phyloP scores from a whole-genome alignment of 352 stramenopile species.

The Pythium sukuiense region DNA sequence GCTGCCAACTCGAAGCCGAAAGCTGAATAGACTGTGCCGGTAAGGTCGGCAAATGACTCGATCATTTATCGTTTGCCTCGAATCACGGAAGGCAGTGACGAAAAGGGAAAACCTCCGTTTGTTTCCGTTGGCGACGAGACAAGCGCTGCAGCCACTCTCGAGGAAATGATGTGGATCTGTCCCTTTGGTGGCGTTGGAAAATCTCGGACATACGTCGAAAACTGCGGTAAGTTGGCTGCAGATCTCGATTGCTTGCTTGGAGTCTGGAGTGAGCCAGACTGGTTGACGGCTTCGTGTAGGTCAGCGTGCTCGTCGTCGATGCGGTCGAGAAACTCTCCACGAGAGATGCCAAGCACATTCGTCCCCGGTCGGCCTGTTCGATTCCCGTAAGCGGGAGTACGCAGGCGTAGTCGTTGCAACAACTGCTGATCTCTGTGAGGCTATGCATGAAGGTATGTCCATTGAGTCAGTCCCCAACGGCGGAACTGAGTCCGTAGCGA shows the following conservation, averaged over 20 bases:
- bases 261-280: constrained; percentile 1
- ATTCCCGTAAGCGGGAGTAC: constrained; percentile 38
- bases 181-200: constrained; percentile 43
- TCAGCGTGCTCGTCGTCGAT: constrained; percentile 9
- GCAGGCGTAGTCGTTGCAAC: constrained; percentile 34
- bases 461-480: too few relatives aligned
- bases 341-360: constrained; percentile 4
- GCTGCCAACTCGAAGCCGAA: neutral
- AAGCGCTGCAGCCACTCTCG: constrained; percentile 9
- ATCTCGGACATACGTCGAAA: constrained; percentile 46
- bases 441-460: constrained; percentile 10
- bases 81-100: constrained; percentile 33
- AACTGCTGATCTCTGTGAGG: constrained; percentile 30
- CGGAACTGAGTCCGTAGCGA: neutral
- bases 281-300: constrained; percentile 9
- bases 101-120: constrained; percentile 18
- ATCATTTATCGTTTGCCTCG: constrained; percentile 40
- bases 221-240: constrained; percentile 24
- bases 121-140: constrained; percentile 7
- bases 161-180: constrained; percentile 34
- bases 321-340: neutral
- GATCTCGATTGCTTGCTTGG: constrained; percentile 1
- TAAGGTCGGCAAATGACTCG: neutral
- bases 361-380: neutral
- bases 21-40: constrained; percentile 18